Percentiles rank a stretch among this genome's conserved stretches.
Conservation (phyloP, 1,284 basidiomycete species). For the Ustilago bromivora region DNA sequence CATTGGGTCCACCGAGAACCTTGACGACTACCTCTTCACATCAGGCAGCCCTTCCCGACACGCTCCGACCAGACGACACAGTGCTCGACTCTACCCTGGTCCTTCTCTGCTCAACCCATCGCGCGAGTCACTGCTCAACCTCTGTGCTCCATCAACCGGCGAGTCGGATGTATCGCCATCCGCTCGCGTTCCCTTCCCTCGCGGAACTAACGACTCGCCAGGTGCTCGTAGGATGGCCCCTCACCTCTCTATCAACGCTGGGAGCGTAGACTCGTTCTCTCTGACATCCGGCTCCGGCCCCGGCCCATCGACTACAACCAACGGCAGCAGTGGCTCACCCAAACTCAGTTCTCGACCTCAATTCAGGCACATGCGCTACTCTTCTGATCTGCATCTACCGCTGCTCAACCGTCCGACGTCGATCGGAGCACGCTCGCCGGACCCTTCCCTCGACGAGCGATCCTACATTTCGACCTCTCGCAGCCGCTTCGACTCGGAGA, state of each 20-base stretch:
- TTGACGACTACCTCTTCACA: conserved; percentile 47
- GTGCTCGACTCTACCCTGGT: conserved; percentile 49
- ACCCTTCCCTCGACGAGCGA: conserved; percentile 40
- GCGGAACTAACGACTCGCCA: conserved; percentile 50
- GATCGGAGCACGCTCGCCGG: conserved; percentile 29
- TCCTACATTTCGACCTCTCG: conserved; percentile 45
- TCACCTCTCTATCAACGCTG: conserved; percentile 54
- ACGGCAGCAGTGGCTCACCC: conserved; percentile 37
- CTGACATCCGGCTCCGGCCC: conserved; percentile 27
- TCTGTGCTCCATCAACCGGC: conserved; percentile 14
- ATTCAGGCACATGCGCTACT: conserved; percentile 60
- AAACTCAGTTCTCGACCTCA: conserved; percentile 36
- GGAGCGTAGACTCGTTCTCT: conserved; percentile 30
- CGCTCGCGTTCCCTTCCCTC: conserved; percentile 56
- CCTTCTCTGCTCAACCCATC: conserved; percentile 60
- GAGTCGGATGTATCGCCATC: conserved; percentile 31
- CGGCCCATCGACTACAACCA: conserved; percentile 23
- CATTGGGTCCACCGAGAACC: conserved; percentile 47
- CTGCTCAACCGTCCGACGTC: conserved; percentile 21
- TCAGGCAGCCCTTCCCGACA: conserved; percentile 50
- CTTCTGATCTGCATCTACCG: conserved; percentile 59
- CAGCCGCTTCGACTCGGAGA: conserved; percentile 57
- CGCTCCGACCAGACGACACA: conserved; percentile 54
- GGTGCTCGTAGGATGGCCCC: conserved; percentile 47
- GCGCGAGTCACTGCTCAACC: conserved; percentile 47